These are phyloP conservation scores for Myriosclerotinia curreyana DNA, from an alignment of 2,329 filamentous ascomycete species.

Conservation along the genomic window DNA sequence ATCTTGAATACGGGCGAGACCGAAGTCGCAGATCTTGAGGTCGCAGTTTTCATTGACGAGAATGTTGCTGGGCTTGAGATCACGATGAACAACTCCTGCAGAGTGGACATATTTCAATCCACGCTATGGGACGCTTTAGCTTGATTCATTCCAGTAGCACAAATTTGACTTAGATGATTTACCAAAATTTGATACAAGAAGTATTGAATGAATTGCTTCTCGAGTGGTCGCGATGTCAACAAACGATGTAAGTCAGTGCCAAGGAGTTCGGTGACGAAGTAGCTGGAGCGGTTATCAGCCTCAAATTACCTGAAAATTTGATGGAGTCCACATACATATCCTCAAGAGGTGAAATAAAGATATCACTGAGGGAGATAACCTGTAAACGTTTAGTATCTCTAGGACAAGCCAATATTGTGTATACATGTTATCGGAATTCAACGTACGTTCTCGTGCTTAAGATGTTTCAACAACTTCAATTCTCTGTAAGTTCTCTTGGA, in stretches of 20 bases:
- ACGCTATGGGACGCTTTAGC: slow-evolving; percentile 55
- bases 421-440: not conserved
- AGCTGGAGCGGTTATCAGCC: slow-evolving; percentile 52
- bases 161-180: slow-evolving; percentile 39
- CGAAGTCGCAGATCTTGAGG: slow-evolving; percentile 99
- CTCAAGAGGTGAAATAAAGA: slow-evolving; percentile 98
- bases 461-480: slow-evolving; percentile 93
- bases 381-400: slow-evolving; percentile 41
- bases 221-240: slow-evolving; percentile 88
- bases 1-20: slow-evolving; percentile 94
- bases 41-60: slow-evolving; percentile 99
- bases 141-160: not conserved
- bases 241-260: slow-evolving; percentile 95
- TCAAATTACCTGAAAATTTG: slow-evolving; percentile 30
- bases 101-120: slow-evolving; percentile 99
- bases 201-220: slow-evolving; percentile 99
- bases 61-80: slow-evolving; percentile 98
- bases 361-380: slow-evolving; percentile 98
- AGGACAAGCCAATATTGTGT: slow-evolving; percentile 11
- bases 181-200: slow-evolving; percentile 99
- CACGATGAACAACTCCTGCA: slow-evolving; percentile 93
- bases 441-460: slow-evolving; percentile 89
- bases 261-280: slow-evolving; percentile 96
- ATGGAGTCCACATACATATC: slow-evolving; percentile 69
- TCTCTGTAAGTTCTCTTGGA: slow-evolving; percentile 98